Base-by-base conservation (phyloP, 2,329 filamentous ascomycete genomes). In the Xylariaceae sp. region DNA sequence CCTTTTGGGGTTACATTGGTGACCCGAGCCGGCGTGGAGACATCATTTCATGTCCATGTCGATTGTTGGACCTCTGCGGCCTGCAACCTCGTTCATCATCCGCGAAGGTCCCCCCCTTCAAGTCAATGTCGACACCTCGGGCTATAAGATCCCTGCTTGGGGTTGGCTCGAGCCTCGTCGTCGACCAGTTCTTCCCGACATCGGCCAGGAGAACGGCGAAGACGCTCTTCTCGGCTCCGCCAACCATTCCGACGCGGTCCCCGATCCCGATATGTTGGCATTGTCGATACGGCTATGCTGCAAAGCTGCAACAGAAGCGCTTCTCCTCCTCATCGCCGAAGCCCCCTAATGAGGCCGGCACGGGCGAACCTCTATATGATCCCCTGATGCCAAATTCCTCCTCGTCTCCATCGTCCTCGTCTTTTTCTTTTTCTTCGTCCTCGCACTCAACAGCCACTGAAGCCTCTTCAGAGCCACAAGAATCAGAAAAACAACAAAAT, bases 271-370 rank as follows among this genome's bases (percentile, higher is more conserved):
- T 63, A 65, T 70, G 67, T 37, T 62, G 66, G 29, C 64, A 58
- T 44, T 71, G 63, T 37, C 61, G 56, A 9, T 54, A 63, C 54
- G 61, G 52, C 52, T 56, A 58, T 44, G 34, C 50, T n/a, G 36
- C 58, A 19, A 53, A 53, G 43, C 21, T 57, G 26, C 63, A 57
- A 19, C 63, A 56, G 36, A 55, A 59, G 15, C 47, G 62, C 5
- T 67, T 65, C 3, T 63, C 65, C 29, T 71, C 63, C 48, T 72
- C 71, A 37, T 65, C 58, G 30, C 52, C 65, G 15, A 65, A 63
- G 19, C 61, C 63, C 8, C 62, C 63, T 37, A 26, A 51, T 43
- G 21, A 58, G 34, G 2, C 58, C 48, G 32, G 54, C 41, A 49
- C 39, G 21, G 37, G 36, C 15, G 40, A 40, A 34, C 19, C 18